A percentile compares a stretch with the other conserved stretches of the same genome.
These are phyloP conservation scores for Prunus mongolica DNA, from an alignment of 306 rosid genomes.

Conservation along the genomic window DNA sequence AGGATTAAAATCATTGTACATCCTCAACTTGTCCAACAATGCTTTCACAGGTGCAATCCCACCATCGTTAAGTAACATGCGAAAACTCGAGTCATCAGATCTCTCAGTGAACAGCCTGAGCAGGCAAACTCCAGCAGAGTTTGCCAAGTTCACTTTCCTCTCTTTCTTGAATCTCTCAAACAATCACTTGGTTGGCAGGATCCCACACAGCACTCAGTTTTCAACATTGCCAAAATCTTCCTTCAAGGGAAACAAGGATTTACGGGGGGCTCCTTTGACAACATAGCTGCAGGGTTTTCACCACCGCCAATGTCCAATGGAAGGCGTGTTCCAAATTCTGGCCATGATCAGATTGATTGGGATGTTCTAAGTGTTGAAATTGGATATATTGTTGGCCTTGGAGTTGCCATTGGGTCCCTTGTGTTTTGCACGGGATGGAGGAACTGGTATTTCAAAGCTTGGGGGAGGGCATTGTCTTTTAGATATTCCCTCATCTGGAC, in stretches of 20 bases:
- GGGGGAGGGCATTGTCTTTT: background rate
- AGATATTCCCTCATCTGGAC: background rate
- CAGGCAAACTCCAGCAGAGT: background rate
- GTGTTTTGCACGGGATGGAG: background rate
- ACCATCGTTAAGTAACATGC: background rate
- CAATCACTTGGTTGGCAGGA: background rate
- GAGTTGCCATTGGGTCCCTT: background rate
- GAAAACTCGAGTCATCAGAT: background rate
- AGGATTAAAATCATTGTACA: background rate
- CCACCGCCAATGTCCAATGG: background rate
- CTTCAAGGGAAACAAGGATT: background rate
- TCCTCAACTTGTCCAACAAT: background rate
- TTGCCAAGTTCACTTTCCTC: background rate
- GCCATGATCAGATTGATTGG: background rate
- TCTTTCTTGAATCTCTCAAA: background rate
- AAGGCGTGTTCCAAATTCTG: background rate
- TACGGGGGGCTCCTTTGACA: background rate
- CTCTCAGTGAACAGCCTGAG: background rate
- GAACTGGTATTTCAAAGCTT: background rate
- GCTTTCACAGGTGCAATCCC: background rate
- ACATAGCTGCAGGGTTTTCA: too few relatives aligned
- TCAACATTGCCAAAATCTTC: constrained; percentile 5
- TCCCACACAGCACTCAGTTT: background rate
- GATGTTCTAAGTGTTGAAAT: background rate
- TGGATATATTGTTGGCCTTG: background rate